Conservation (phyloP, 176 grass and related monocot genomes). For the sorghum (Sorghum bicolor) region DNA sequence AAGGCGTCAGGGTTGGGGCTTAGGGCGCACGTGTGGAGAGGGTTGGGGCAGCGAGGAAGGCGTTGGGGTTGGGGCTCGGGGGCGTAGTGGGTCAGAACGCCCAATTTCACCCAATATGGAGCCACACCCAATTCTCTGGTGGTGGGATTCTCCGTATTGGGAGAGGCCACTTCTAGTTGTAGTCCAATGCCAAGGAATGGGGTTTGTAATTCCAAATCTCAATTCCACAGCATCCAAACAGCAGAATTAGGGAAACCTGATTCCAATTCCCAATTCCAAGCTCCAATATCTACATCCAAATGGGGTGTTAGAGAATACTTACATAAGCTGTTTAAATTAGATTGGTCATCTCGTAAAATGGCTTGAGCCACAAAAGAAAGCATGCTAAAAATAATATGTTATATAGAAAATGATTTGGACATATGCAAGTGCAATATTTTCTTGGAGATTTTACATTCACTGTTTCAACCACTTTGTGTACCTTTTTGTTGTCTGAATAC, state of each 20-base stretch:
- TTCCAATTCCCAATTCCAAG: neutral
- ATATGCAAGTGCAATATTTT: neutral
- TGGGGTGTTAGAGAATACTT: neutral
- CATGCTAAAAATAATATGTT: neutral
- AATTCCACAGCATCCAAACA: neutral
- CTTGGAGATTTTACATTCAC: constrained; percentile 14
- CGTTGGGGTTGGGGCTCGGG: neutral
- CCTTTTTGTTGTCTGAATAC: constrained; percentile 32
- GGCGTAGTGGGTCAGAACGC: neutral
- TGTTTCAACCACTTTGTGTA: constrained; percentile 20
- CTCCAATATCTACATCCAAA: neutral
- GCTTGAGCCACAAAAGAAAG: neutral
- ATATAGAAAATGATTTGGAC: neutral
- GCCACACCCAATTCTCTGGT: neutral
- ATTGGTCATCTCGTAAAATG: constrained; percentile 9
- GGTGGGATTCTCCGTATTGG: neutral
- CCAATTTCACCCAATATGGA: neutral
- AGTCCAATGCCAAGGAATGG: neutral
- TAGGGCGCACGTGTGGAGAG: neutral
- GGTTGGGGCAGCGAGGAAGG: neutral
- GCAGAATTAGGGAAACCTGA: neutral
- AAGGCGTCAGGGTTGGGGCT: neutral
- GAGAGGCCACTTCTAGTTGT: neutral
- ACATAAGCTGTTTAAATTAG: neutral
- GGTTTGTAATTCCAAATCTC: neutral